Base-by-base conservation (phyloP, 129 eudicot species). In the Dittrichia graveolens region DNA sequence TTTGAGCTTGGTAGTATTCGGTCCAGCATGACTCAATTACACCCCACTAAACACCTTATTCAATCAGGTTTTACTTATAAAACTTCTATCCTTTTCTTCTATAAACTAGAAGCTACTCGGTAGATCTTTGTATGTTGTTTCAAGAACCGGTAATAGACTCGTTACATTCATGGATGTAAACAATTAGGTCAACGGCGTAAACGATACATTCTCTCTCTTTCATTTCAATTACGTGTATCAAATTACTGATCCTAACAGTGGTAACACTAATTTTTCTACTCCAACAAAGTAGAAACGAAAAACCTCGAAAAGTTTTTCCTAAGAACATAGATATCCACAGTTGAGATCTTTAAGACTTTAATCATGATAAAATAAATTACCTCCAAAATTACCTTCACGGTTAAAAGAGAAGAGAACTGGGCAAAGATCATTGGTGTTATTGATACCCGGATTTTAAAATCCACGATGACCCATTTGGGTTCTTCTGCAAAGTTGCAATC, bases 391-490 rank as follows among this genome's bases (percentile, higher is more conserved):
- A 50, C 73, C 61, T 50, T 48, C 37, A 50, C 47, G 14, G 3
- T 43, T 10, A n/a, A 16, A 15, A 49, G 53, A n/a, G 52, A 67
- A 60, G 39, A 8, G 9, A 10, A 39, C 67, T 16, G 3, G 15
- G 6, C 61, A 24, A 24, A 31, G 55, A n/a, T 55, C 59, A 46
- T 54, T 67, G 44, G 48, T 77, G 79, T 62, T 85, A 84, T 43
- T 34, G 76, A 76, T 90, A 94, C 66, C 84, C 98, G 0, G 87
- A 88, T 88, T 90, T 94, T 53, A 94, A 67, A 81, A 84, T 72
- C 98, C 98, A 94, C 5, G 67, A 83, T 10, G 97, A 90, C 19
- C 96, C 98, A 37, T 71, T 73, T 0, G 89, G 73, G 59, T 12
- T 82, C 67, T 81, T 94, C 84, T 88, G 89, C 78, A 94, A 53